Percentiles rank a stretch among this genome's conserved stretches.
Conservation (phyloP, 495 filamentous ascomycete species). For the Podospora tetraspora region DNA sequence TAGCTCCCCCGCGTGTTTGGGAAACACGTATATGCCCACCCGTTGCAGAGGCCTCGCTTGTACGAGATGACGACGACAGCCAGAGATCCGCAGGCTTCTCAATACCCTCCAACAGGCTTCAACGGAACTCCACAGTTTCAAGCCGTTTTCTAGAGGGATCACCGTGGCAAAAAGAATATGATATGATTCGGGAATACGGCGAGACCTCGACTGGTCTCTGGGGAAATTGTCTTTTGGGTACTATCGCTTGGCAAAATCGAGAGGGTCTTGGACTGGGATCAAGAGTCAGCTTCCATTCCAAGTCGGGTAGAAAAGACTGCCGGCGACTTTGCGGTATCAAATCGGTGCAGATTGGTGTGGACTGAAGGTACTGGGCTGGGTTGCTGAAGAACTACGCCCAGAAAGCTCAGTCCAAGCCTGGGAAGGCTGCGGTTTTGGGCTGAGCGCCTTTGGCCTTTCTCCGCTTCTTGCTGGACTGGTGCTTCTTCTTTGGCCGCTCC, state of each 20-base stretch:
- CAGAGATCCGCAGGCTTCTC: not conserved
- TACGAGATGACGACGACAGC: not conserved
- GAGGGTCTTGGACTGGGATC: not conserved
- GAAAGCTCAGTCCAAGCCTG: constrained; percentile 28
- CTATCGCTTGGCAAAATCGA: not conserved
- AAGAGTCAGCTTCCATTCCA: not conserved
- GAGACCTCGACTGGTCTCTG: not conserved
- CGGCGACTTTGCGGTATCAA: not conserved
- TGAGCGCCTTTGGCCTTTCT: constrained; percentile 42
- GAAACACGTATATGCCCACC: not conserved
- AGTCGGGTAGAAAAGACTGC: not conserved
- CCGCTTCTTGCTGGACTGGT: constrained; percentile 37
- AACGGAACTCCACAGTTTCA: not conserved
- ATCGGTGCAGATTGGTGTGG: not conserved
- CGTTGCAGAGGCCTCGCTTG: not conserved
- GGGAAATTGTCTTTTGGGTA: not conserved
- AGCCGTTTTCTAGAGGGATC: not conserved
- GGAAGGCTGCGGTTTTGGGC: constrained; percentile 23
- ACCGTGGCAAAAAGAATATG: not conserved
- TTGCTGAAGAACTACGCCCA: not conserved
- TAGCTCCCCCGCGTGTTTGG: not conserved
- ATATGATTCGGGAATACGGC: not conserved
- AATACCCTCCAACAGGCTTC: not conserved
- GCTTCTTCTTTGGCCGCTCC: constrained; percentile 40
- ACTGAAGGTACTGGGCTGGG: too few relatives aligned